Percentiles rank a stretch among this genome's conserved stretches.
Evolutionary conservation across 2,329 filamentous ascomycete genomes (phyloP).

Genomic region (Colletotrichum navitas): DNA sequence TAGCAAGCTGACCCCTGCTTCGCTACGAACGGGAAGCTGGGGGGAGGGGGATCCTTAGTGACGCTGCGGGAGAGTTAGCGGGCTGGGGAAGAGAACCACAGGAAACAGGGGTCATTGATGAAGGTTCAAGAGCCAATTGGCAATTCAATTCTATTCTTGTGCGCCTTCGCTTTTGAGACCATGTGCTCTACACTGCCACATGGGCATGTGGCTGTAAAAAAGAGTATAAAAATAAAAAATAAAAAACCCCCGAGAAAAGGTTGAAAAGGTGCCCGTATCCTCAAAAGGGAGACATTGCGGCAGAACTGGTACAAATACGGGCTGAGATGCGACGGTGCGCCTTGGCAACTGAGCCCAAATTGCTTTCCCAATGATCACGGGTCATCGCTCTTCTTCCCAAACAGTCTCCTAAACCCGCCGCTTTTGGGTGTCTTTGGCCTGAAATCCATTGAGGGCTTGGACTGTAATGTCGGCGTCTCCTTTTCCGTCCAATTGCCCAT

Average conservation of each 20-base stretch:
- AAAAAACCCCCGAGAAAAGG: neutral
- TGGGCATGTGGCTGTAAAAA: constrained; percentile 1
- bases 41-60: constrained; percentile 20
- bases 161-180: constrained; percentile 29
- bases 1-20: constrained; percentile 40
- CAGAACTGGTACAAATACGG: constrained; percentile 6
- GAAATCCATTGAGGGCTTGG: constrained; percentile 44
- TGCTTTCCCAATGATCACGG: constrained; percentile 12
- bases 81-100: constrained; percentile 2
- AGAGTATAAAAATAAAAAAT: too few relatives aligned
- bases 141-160: constrained; percentile 7
- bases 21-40: constrained; percentile 32
- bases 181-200: constrained; percentile 2
- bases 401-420: constrained; percentile 55
- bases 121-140: constrained; percentile 15
- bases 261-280: constrained; percentile 6
- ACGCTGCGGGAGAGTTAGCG: constrained; percentile 29
- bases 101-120: constrained; percentile 12
- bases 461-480: constrained; percentile 41
- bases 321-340: neutral
- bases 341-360: neutral
- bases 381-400: constrained; percentile 50
- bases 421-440: constrained; percentile 52
- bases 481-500: constrained; percentile 26
- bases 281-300: constrained; percentile 1